Base-by-base conservation (phyloP, 805 yeast species). In the Saturnispora serradocipensis region DNA sequence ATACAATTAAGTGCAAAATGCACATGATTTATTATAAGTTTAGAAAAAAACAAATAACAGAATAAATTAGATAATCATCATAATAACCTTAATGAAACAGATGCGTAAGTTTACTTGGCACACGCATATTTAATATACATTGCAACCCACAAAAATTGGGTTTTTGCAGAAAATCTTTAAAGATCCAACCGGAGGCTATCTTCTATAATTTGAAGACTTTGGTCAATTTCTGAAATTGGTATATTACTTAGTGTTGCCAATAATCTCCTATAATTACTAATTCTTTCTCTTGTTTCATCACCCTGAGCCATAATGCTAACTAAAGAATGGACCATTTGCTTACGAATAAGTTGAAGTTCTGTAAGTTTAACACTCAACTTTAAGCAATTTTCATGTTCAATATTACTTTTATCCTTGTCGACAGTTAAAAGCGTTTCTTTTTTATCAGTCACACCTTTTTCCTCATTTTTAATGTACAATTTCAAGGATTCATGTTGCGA, bases 221-320 rank as follows among this genome's bases (percentile, higher is more conserved):
- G 77, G 61, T 83, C 88, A 40, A 85, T 85, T 57, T 84, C 86
- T 56, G 77, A 78, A 22, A 81, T 74, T 10, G 78, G 78, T 52
- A 86, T 76, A 43, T 81, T 87, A 46, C 89, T 82, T 56, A 88
- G 78, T 48, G 78, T 75, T 50, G 88, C 76, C 46, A 85, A 82
- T 62, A 85, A 72, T 58, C 81, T 75, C 56, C 88, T 70, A 68
- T 84, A 86, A 58, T 82, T 81, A 59, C 78, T 79, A 68, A 84
- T 81, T 58, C 76, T 80, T 24, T 72, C 69, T 51, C 76, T 80
- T 55, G 76, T 64, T 18, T 70, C 54, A 67, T 80, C 65, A 52
- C 76, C 64, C 51, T 64, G 67, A 0, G 72, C 67, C 46, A 59
- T 60, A 24, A 66, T 49, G 39, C 58, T 56, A 22, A 67, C 65